phyloP scores from a whole-genome alignment of 75 land plant species.

The Cunninghamia lanceolata region DNA sequence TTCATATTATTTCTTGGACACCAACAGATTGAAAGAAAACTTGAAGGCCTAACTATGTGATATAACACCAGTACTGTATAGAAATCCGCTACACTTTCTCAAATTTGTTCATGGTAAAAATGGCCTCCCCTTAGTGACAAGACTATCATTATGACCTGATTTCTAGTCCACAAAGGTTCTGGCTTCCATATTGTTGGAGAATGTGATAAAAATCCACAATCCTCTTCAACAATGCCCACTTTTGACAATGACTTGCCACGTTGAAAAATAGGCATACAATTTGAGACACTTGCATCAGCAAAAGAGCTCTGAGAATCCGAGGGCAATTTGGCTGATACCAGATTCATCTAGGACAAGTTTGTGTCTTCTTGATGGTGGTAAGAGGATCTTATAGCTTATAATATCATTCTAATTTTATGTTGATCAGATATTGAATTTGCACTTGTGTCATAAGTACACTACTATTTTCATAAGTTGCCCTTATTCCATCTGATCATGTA shows the following conservation, averaged over 20 bases:
- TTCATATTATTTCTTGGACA: no score
- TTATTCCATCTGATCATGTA: constrained; percentile 63
- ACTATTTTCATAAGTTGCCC: constrained; percentile 37
- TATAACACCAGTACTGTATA: no score
- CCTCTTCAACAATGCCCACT: constrained; percentile 39
- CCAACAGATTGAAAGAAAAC: no score
- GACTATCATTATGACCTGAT: constrained; percentile 85
- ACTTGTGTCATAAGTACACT: constrained; percentile 51
- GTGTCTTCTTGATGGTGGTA: no score
- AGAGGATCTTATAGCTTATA: constrained; percentile 18
- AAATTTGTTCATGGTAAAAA: constrained; percentile 52
- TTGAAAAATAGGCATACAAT: constrained; percentile 12
- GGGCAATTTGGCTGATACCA: no score
- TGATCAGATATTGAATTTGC: constrained; percentile 62
- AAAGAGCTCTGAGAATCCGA: no score
- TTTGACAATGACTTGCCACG: constrained; percentile 18
- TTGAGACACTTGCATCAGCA: constrained; percentile 62
- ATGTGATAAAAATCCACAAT: constrained; percentile 38
- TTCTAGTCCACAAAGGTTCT: constrained; percentile 82
- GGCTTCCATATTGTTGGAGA: constrained; percentile 89
- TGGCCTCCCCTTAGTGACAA: constrained; percentile 59
- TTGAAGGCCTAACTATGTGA: no score
- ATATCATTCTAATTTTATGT: constrained; percentile 20
- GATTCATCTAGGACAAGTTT: no score
- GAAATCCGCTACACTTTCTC: no score